phyloP scores from a whole-genome alignment of 2,329 filamentous ascomycete genomes.

The Paraconiothyrium sp. region DNA sequence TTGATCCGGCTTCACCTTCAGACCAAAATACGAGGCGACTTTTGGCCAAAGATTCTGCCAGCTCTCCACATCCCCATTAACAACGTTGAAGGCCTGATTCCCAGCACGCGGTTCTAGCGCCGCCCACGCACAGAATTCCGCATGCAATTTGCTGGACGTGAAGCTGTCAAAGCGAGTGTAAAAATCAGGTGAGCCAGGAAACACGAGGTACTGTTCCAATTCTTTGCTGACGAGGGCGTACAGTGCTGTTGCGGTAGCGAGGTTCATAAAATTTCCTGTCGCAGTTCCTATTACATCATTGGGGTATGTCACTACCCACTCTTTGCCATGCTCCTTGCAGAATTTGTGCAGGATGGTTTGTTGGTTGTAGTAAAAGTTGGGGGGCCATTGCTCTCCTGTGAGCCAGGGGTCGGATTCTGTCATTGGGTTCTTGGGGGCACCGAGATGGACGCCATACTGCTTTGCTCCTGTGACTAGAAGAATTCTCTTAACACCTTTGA shows the following conservation, averaged over 20 bases:
- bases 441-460: constrained; percentile 64
- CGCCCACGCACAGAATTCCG: constrained; percentile 44
- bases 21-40: constrained; percentile 49
- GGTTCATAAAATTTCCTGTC: constrained; percentile 51
- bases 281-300: constrained; percentile 58
- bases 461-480: constrained; percentile 61
- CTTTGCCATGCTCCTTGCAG: constrained; percentile 42
- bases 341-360: constrained; percentile 55
- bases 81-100: constrained; percentile 56
- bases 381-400: constrained; percentile 42
- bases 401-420: constrained; percentile 59
- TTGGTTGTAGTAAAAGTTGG: constrained; percentile 64
- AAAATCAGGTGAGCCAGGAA: constrained; percentile 40
- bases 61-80: constrained; percentile 54
- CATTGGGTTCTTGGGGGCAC: constrained; percentile 59
- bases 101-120: constrained; percentile 43
- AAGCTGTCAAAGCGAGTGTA: constrained; percentile 44
- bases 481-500: constrained; percentile 57
- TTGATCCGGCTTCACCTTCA: constrained; percentile 43
- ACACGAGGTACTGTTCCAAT: constrained; percentile 34
- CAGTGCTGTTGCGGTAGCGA: constrained; percentile 39
- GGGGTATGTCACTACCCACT: constrained; percentile 57
- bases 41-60: constrained; percentile 57
- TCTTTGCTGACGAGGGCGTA: constrained; percentile 43
- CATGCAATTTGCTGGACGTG: constrained; percentile 37